Base-by-base conservation (phyloP, 108 stramenopile genomes). In the Skeletonema marinoi region DNA sequence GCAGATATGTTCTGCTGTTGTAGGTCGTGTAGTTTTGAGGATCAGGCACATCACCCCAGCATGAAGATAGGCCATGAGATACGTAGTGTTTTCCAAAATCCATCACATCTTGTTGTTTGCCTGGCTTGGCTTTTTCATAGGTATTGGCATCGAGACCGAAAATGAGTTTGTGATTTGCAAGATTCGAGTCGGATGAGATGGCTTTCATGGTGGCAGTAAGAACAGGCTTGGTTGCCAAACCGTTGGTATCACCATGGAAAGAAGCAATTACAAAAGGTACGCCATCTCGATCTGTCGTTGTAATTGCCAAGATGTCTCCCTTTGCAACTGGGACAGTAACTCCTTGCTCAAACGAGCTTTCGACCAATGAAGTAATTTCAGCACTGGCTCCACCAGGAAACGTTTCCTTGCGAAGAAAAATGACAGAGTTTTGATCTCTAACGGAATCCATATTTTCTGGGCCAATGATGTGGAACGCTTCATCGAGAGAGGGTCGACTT, bases 71-170 rank as follows among this genome's bases (percentile, higher is more conserved):
- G 5, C 71, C 78, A 56, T 63, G 19, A n/a, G 31, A 25, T 11
- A 41, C 67, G 62, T 82, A 90, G 32, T 66, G 32, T 17, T 78
- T 73, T 19, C 82, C 95, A 46, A 88, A 96, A 21, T 96, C 92
- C 46, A 87, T 14, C 6, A 93, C 92, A 74, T 86, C 88, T 72
- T 95, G 92, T 60, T 84, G 84, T 68, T 92, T 90, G 50, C 84
- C 90, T n/a, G 88, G 88, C 62, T 48, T 88, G 31, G 81, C 88
- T n/a, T 87, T 46, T 32, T 88, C 89, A 70, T 96, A 96, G 9
- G 91, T 92, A 74, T 96, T 96, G 46, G 96, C 96, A 78, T 96
- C 96, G 70, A 96, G 66, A 6, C 96, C 96, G 78, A 96, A 96
- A 44, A 96, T 68, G 4, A 96, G 86, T n/a, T 60, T 66, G 50